Evolutionary conservation across 225 moss, liverwort and hornwort genomes (phyloP).

Genomic region (Lunularia cruciata): DNA sequence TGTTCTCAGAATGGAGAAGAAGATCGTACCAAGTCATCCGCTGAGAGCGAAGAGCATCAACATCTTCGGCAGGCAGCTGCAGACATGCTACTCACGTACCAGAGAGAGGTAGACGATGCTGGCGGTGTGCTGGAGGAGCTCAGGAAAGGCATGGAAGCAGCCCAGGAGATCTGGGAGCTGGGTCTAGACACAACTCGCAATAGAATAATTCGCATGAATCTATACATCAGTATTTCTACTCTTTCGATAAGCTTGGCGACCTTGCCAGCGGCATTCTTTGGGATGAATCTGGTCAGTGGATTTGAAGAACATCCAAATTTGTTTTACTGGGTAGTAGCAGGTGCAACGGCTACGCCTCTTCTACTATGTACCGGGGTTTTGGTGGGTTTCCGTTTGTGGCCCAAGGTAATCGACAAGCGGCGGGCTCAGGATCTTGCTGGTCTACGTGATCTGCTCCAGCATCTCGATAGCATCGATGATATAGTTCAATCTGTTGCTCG

Average conservation of each 20-base stretch:
- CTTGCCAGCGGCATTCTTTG: constrained; percentile 68
- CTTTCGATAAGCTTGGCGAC: constrained; percentile 47
- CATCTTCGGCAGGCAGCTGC: constrained; percentile 71
- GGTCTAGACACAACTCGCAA: constrained; percentile 92
- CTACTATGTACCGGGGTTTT: constrained; percentile 45
- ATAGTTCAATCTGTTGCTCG: constrained; percentile 70
- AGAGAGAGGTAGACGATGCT: constrained; percentile 94
- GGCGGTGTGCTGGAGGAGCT: constrained; percentile 94
- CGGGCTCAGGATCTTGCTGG: constrained; percentile 86
- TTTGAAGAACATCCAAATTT: constrained; percentile 64
- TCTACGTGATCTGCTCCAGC: constrained; percentile 73
- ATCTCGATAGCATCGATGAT: constrained; percentile 90
- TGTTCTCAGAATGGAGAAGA: not conserved
- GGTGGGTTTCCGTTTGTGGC: constrained; percentile 48
- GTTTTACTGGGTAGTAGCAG: constrained; percentile 73
- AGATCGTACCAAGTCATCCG: not conserved
- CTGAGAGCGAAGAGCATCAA: constrained; percentile 41
- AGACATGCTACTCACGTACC: constrained; percentile 90
- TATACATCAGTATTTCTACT: constrained; percentile 70
- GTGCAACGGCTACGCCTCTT: constrained; percentile 47
- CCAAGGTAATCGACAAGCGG: constrained; percentile 62
- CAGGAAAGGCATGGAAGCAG: constrained; percentile 87
- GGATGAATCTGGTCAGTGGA: constrained; percentile 95
- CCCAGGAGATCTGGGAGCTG: constrained; percentile 94
- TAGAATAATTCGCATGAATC: constrained; percentile 75